Evolutionary conservation across 1,139 yeast genomes (phyloP), one percentile per base, ranked within the genome.

Genomic region (Casaregolazyma suthepensis): DNA sequence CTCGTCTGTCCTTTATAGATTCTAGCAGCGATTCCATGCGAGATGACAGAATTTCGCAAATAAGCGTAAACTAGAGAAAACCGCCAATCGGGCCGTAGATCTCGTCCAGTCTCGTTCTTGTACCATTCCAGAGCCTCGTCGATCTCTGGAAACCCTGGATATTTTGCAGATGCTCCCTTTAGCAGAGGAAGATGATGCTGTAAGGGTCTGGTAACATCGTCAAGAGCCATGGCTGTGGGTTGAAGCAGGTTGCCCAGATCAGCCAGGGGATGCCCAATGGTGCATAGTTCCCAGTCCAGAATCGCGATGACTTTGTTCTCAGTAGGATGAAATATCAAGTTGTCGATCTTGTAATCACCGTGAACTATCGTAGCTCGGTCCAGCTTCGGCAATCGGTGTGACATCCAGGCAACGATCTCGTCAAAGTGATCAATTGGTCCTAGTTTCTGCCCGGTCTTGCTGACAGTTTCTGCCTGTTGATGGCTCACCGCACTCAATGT

Each of bases 311-410:
- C 82, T 48, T 69, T 66, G 19, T 78, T 76, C 48, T 76, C 74
- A 1, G 74, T 69, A 6, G 79, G 78, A 59, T 81, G 80, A 63
- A 79, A 82, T 9, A 83, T 70, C 48, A 83, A 63, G 61, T 83
- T 83, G 64, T 83, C 88, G 47, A 83, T 80, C 63, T 83, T 83
- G 71, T 79, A 83, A 66, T 83, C 88, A 1, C 88, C 88, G 60
- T 83, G 88, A 45, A 82, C 81, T 59, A 83, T 73, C 1, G 78
- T 68, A 49, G 75, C 70, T 7, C 73, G 67, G 2, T 69, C 62
- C 0, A 82, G 78, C 19, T 29, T 17, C 57, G 84, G 87, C 35
- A 60, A 54, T 18, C 86, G 82, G 0, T 78, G 72, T 19, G 70
- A 58, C 51, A 81, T 66, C 78, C 80, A 82, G 2, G 63, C 56